Percentiles rank a stretch among this genome's conserved stretches.
Evolutionary conservation across 2,329 filamentous ascomycete genomes (phyloP).

Genomic region (Fusarium sp.): DNA sequence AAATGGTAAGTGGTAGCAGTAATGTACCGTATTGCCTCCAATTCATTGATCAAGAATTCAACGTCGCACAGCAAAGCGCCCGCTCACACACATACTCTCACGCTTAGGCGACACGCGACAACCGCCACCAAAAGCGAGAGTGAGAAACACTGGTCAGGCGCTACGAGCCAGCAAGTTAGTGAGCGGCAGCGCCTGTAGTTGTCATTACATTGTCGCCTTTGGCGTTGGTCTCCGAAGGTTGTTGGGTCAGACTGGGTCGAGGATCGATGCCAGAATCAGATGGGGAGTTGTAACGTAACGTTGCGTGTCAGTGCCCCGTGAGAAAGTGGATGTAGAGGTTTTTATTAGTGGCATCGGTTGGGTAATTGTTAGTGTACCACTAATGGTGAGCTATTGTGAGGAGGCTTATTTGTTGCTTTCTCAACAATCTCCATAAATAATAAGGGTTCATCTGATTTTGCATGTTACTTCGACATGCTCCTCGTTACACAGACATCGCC

Average conservation of each 20-base stretch:
- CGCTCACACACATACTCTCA: constrained; percentile 6
- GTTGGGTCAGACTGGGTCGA: constrained; percentile 37
- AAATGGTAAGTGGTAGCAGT: constrained; percentile 12
- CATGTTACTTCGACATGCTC: constrained; percentile 33
- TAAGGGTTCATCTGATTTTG: constrained; percentile 26
- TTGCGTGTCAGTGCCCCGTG: constrained; percentile 41
- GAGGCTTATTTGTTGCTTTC: constrained; percentile 12
- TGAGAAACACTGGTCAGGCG: constrained; percentile 15
- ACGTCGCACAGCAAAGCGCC: constrained; percentile 43
- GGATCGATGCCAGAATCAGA: constrained; percentile 31
- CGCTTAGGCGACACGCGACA: constrained; percentile 35
- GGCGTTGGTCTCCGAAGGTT: constrained; percentile 6
- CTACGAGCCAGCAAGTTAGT: constrained; percentile 23
- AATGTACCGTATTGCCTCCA: constrained; percentile 27
- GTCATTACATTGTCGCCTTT: constrained; percentile 13
- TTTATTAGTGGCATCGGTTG: constrained; percentile 3
- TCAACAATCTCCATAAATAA: constrained; percentile 28
- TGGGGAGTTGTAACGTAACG: constrained; percentile 41
- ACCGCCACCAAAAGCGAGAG: constrained; percentile 30
- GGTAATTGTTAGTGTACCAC: constrained; percentile 33
- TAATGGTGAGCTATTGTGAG: constrained; percentile 1
- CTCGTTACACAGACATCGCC: constrained; percentile 25
- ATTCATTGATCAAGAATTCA: constrained; percentile 31
- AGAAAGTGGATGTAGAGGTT: constrained; percentile 34
- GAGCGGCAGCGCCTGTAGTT: constrained; percentile 15